These are phyloP conservation scores for Raddia guianensis DNA, from an alignment of 176 grass and related monocot species.

Conservation along the genomic window DNA sequence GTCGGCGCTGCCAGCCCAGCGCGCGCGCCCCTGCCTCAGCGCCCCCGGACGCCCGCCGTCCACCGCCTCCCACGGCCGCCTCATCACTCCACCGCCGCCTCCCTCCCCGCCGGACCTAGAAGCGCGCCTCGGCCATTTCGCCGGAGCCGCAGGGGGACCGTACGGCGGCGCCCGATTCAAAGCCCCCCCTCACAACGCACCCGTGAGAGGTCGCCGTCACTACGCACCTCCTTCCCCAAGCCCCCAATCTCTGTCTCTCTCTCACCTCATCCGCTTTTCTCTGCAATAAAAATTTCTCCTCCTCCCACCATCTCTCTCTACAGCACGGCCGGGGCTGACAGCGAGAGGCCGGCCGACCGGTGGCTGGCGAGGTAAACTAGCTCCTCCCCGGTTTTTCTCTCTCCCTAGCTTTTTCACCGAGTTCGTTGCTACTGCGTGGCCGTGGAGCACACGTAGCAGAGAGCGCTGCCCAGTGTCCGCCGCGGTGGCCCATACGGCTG, in stretches of 20 bases:
- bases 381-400: too few species aligned
- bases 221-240: not conserved
- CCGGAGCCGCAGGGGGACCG: not conserved
- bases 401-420: not conserved
- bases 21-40: not conserved
- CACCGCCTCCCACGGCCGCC: slow-evolving; percentile 6
- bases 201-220: slow-evolving; percentile 54
- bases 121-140: slow-evolving; percentile 15
- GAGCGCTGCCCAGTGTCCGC: too few species aligned
- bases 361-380: not conserved
- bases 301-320: not conserved
- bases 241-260: not conserved
- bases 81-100: not conserved
- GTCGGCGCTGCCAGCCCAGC: slow-evolving; percentile 4
- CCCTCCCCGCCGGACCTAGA: not conserved
- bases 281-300: not conserved
- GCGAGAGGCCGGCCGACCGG: too few species aligned
- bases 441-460: too few species aligned
- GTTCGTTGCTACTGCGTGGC: not conserved
- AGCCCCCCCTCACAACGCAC: not conserved
- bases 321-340: slow-evolving; percentile 39
- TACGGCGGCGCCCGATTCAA: slow-evolving; percentile 23
- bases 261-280: slow-evolving; percentile 10
- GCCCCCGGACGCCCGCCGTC: not conserved
- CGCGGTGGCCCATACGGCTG: not conserved